A percentile compares a stretch with the other conserved stretches of the same genome.
phyloP scores from a whole-genome alignment of 139 green algal genomes.

The Limnomonas spitsbergensis region DNA sequence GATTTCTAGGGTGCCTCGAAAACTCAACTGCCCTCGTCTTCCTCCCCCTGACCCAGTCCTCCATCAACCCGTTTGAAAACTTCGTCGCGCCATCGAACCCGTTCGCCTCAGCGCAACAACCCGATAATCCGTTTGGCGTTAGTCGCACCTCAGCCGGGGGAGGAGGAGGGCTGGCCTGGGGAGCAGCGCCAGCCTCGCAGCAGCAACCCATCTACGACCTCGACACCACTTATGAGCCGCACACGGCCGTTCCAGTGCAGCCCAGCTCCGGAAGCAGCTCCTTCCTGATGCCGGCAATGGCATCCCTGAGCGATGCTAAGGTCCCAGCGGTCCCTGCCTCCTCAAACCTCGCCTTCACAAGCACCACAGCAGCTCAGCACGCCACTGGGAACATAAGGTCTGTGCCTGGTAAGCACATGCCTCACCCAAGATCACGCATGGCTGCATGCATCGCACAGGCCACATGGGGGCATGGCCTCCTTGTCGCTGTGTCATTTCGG shows the following conservation, averaged over 20 bases:
- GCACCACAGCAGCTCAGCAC: neutral
- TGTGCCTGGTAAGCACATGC: no score
- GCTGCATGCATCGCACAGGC: no score
- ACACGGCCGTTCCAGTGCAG: no score
- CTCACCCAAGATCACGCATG: no score
- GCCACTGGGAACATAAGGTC: no score
- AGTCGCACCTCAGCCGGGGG: neutral
- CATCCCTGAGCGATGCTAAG: slow-evolving; percentile 4
- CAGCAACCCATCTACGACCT: neutral
- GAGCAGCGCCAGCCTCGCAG: neutral
- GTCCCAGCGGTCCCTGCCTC: neutral
- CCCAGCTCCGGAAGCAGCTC: neutral
- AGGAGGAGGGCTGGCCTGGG: no score
- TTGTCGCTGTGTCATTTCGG: no score
- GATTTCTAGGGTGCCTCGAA: no score
- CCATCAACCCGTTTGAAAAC: neutral
- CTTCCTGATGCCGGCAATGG: neutral
- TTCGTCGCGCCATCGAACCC: no score
- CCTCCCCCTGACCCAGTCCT: neutral
- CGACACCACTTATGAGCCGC: neutral
- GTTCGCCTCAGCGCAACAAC: no score
- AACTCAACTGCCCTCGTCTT: no score
- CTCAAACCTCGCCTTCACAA: neutral
- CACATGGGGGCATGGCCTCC: no score
- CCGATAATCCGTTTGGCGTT: neutral